Percentiles rank a stretch among this genome's conserved stretches.
Evolutionary conservation across 2,329 filamentous ascomycete species (phyloP).

Genomic region (Diaporthe sp.): DNA sequence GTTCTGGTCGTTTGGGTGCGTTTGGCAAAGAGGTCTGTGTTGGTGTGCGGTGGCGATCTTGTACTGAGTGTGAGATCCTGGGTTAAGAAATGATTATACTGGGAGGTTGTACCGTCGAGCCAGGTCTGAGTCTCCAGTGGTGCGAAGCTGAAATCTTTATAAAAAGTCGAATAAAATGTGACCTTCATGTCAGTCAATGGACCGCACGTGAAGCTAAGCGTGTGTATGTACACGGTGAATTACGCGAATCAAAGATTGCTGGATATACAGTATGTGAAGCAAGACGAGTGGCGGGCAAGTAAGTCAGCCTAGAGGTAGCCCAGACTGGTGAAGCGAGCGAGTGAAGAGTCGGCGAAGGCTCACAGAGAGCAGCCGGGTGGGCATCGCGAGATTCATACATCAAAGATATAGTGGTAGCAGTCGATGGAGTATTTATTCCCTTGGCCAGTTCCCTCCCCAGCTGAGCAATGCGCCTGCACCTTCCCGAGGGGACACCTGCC

Average conservation of each 20-base stretch:
- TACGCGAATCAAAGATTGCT: background rate
- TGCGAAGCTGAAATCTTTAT: background rate
- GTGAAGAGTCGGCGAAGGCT: background rate
- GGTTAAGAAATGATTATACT: background rate
- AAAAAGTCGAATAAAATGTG: background rate
- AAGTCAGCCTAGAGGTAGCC: background rate
- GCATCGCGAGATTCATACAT: background rate
- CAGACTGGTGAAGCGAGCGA: background rate
- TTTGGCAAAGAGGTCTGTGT: background rate
- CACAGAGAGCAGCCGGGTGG: background rate
- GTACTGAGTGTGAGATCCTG: background rate
- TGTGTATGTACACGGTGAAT: background rate
- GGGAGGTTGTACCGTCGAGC: background rate
- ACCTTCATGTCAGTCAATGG: background rate
- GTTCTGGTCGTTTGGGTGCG: background rate
- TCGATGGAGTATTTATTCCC: background rate
- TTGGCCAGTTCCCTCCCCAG: background rate
- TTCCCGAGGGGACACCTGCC: constrained; percentile 19
- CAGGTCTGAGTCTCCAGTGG: background rate
- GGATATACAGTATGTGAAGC: background rate
- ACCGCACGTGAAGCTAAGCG: background rate
- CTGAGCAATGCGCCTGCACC: constrained; percentile 25
- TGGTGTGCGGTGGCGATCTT: background rate
- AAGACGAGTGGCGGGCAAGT: background rate
- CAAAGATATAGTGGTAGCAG: background rate